Conservation (phyloP, 2,329 filamentous ascomycete genomes). For the Myriosclerotinia curreyana region DNA sequence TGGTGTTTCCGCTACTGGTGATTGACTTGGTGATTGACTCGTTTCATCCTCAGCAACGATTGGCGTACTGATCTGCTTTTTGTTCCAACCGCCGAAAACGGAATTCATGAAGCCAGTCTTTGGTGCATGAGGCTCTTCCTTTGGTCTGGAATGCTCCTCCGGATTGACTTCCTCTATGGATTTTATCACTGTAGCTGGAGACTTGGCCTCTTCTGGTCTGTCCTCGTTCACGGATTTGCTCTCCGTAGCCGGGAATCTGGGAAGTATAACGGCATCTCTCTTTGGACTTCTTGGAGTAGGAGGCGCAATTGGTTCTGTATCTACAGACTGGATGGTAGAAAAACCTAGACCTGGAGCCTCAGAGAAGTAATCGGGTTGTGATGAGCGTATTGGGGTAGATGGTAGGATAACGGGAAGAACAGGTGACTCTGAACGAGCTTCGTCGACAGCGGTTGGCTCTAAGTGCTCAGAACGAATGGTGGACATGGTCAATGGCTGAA, state of each 20-base stretch:
- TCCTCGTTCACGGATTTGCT: neutral
- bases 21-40: constrained; percentile 53
- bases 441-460: constrained; percentile 26
- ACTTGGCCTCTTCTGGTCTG: constrained; percentile 36
- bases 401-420: constrained; percentile 13
- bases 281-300: constrained; percentile 49
- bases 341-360: constrained; percentile 33
- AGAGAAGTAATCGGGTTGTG: constrained; percentile 32
- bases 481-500: constrained; percentile 38
- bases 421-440: constrained; percentile 19
- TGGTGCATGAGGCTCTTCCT: constrained; percentile 42
- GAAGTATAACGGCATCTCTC: constrained; percentile 56
- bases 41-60: constrained; percentile 65
- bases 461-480: constrained; percentile 41
- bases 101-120: constrained; percentile 45
- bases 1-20: constrained; percentile 48
- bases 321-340: constrained; percentile 35
- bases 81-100: constrained; percentile 47
- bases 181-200: neutral
- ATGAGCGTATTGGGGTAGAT: constrained; percentile 5
- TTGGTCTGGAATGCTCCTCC: neutral
- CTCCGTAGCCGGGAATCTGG: constrained; percentile 36
- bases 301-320: constrained; percentile 37
- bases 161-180: neutral
- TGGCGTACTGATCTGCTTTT: constrained; percentile 41